These are phyloP conservation scores for Leccinum imitatum DNA, from an alignment of 768 basidiomycete species.

Conservation along the genomic window DNA sequence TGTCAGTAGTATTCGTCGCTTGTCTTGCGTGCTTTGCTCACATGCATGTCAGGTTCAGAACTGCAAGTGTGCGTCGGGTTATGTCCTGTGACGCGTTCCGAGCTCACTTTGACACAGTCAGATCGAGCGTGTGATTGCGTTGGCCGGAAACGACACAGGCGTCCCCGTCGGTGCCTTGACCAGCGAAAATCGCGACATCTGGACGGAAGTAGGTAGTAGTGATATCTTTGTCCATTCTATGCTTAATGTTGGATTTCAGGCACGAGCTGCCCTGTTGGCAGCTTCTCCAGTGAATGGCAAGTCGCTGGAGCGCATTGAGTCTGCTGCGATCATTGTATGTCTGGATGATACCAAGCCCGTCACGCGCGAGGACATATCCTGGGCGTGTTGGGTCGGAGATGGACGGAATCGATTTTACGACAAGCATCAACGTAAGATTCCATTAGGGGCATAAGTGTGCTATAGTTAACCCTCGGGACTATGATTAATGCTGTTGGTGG, in stretches of 20 bases:
- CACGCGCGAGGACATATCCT: conserved; percentile 78
- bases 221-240: not conserved
- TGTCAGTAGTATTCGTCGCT: conserved; percentile 29
- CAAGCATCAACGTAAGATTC: conserved; percentile 82
- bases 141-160: conserved; percentile 49
- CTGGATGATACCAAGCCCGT: conserved; percentile 83
- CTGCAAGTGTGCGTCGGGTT: conserved; percentile 60
- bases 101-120: conserved; percentile 41
- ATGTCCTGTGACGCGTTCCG: not conserved
- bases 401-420: conserved; percentile 93
- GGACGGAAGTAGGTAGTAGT: conserved; percentile 77
- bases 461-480: conserved; percentile 1
- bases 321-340: conserved; percentile 83
- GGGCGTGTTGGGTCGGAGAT: conserved; percentile 86
- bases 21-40: not conserved
- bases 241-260: conserved; percentile 31
- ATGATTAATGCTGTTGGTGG: too few species aligned
- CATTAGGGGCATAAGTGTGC: not conserved
- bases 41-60: conserved; percentile 62
- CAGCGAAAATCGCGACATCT: conserved; percentile 83
- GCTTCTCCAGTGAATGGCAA: conserved; percentile 64
- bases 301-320: conserved; percentile 79
- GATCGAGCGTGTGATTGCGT: conserved; percentile 64
- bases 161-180: conserved; percentile 80
- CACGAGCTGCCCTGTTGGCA: conserved; percentile 59